phyloP scores from a whole-genome alignment of 371 early-diverging fungal species.

The Lichtheimia ramosa region DNA sequence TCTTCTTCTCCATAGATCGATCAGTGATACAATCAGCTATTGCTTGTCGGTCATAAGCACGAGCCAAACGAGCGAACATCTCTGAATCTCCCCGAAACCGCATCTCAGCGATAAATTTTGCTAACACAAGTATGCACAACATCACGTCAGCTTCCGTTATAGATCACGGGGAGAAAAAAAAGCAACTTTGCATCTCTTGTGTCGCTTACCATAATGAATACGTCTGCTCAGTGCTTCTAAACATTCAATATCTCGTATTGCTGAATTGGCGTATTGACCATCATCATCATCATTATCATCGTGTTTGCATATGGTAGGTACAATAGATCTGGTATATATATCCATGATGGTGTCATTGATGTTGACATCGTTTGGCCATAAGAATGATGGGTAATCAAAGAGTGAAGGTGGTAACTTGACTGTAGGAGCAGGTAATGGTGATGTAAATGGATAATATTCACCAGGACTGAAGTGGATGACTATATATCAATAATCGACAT shows the following conservation, averaged over 20 bases:
- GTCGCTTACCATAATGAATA: conserved; percentile 85
- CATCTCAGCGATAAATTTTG: conserved; percentile 95
- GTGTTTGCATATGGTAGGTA: conserved; percentile 60
- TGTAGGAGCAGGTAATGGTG: conserved; percentile 82
- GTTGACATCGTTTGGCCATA: conserved; percentile 80
- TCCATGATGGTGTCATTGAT: conserved; percentile 79
- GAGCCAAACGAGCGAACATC: conserved; percentile 83
- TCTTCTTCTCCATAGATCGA: conserved; percentile 75
- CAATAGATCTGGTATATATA: conserved; percentile 74
- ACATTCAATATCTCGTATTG: conserved; percentile 91
- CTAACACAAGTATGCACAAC: conserved; percentile 31
- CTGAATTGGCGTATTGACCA: conserved; percentile 87
- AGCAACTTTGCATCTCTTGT: neutral
- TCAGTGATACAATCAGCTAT: conserved; percentile 88
- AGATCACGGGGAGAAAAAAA: neutral
- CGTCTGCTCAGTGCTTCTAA: conserved; percentile 90
- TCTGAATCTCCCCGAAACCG: conserved; percentile 85
- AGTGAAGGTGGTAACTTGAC: conserved; percentile 54
- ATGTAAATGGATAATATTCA: conserved; percentile 89
- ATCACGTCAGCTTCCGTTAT: too few species aligned
- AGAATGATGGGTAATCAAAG: conserved; percentile 72
- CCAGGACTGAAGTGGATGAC: conserved; percentile 66
- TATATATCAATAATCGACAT: neutral
- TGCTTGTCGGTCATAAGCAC: conserved; percentile 70
- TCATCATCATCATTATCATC: conserved; percentile 60